These are phyloP conservation scores for Penicillium hesseltinei DNA, from an alignment of 2,329 filamentous ascomycete genomes.

Conservation along the genomic window DNA sequence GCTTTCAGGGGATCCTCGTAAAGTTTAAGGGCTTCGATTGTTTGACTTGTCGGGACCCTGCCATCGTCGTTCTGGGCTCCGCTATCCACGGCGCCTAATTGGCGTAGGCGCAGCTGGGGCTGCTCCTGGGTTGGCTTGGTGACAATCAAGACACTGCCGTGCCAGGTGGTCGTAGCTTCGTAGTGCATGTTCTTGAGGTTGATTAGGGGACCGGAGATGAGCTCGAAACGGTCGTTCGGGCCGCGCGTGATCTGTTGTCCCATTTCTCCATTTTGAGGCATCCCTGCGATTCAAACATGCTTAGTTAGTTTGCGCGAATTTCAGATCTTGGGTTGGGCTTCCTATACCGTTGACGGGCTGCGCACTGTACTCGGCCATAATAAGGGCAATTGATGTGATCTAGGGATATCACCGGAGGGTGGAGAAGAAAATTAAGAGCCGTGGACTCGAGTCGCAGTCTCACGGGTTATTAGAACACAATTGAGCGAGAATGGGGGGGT, in stretches of 20 bases:
- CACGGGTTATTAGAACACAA: conserved; percentile 2
- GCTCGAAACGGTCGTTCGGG: conserved; percentile 34
- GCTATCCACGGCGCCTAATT: conserved; percentile 32
- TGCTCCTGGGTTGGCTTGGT: conserved; percentile 67
- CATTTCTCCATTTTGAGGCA: conserved; percentile 23
- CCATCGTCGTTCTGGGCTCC: conserved; percentile 19
- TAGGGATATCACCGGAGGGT: neutral
- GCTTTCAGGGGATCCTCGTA: conserved; percentile 59
- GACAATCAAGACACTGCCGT: conserved; percentile 83
- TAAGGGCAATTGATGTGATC: conserved; percentile 8
- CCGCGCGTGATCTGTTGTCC: conserved; percentile 9
- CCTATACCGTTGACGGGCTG: conserved; percentile 20
- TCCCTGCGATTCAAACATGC: conserved; percentile 15
- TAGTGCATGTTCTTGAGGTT: conserved; percentile 50
- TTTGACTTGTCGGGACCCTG: conserved; percentile 15
- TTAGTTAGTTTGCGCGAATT: conserved; percentile 1
- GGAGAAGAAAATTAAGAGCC: neutral
- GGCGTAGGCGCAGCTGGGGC: conserved; percentile 55
- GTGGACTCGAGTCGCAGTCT: conserved; percentile 1
- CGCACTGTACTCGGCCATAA: conserved; percentile 19
- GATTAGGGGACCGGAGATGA: conserved; percentile 50
- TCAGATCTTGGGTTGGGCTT: neutral
- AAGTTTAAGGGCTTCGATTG: conserved; percentile 52
- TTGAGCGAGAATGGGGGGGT: neutral
- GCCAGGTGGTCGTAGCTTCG: conserved; percentile 56